Evolutionary conservation across 2,329 filamentous ascomycete species (phyloP).

Genomic region (Aspergillus sojae): DNA sequence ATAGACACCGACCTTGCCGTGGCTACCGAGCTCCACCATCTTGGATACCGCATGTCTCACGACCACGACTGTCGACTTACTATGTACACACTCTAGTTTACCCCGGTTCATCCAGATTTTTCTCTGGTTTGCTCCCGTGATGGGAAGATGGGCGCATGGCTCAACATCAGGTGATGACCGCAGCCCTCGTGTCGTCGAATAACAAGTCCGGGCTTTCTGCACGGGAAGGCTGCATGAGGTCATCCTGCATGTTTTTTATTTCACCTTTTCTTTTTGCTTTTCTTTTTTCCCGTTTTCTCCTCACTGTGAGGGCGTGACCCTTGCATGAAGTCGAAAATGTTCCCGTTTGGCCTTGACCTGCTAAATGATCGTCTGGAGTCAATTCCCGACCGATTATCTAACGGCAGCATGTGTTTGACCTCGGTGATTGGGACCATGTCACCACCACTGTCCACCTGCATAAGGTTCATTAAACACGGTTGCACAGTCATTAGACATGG

Average conservation of each 20-base stretch:
- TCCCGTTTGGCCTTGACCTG: background rate
- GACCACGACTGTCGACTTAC: no score
- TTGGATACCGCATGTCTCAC: background rate
- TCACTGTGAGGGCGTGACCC: background rate
- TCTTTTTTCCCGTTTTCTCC: background rate
- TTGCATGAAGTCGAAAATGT: background rate
- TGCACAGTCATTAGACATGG: background rate
- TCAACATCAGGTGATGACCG: slow-evolving; percentile 7
- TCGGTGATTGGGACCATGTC: slow-evolving; percentile 2
- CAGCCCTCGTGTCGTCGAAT: slow-evolving; percentile 12
- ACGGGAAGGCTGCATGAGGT: slow-evolving; percentile 6
- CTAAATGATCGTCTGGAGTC: background rate
- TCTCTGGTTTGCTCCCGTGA: background rate
- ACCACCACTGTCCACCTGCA: background rate
- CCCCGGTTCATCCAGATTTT: background rate
- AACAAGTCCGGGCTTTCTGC: background rate
- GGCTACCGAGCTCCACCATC: background rate
- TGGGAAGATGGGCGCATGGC: background rate
- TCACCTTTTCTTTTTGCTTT: background rate
- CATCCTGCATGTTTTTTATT: slow-evolving; percentile 6
- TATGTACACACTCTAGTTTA: background rate
- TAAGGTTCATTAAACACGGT: slow-evolving; percentile 3
- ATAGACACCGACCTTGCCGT: slow-evolving; percentile 7
- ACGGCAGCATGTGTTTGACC: background rate
- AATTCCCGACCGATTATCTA: background rate